Evolutionary conservation across 306 rosid genomes (phyloP), one percentile per base, ranked within the genome.

Genomic region (Ammopiptanthus mongolicus): DNA sequence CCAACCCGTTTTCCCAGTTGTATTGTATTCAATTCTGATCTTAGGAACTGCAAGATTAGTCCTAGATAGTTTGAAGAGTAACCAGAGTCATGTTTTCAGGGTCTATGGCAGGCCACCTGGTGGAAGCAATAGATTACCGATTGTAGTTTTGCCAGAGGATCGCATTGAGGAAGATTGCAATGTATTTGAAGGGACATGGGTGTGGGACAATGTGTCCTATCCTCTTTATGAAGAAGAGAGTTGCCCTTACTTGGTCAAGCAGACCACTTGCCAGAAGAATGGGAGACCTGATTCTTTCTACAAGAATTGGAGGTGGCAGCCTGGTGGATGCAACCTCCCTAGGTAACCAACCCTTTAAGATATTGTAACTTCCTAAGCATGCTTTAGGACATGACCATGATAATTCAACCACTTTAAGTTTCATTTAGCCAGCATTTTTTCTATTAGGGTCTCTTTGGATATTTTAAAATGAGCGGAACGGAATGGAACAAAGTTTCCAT

Each of bases 271-370:
- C 80, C 79, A 78, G 51, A 87, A 78, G 79, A 95, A 95, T 88
- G 99, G 97, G 2, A 92, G 97, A 66, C 89, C 86, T 53, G 98
- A 95, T 87, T 91, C 91, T 72, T 82, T 82, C 72, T 91, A 95
- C 29, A 89, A 80, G 86, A 90, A 91, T 47, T 95, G 97, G 98
- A 90, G 83, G 82, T 91, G 98, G 98, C 96, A 90, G 58, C 98
- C 98, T 59, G 56, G 65, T 61, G 87, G 81, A 71, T 91, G 97
- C 85, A 85, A 84, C 14, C 91, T 95, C 15, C 98, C 97, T 53
- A 91, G 97, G 95, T 91, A 69, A 19, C 60, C 6, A 9, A 53
- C 15, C n/a, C 18, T 73, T 57, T 9, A 41, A 39, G 17, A 46
- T 8, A 2, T 10, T 46, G 11, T 42, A 37, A 67, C 5, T 25